phyloP scores from a whole-genome alignment of 208 protist genomes.

The Leishmania turanica region DNA sequence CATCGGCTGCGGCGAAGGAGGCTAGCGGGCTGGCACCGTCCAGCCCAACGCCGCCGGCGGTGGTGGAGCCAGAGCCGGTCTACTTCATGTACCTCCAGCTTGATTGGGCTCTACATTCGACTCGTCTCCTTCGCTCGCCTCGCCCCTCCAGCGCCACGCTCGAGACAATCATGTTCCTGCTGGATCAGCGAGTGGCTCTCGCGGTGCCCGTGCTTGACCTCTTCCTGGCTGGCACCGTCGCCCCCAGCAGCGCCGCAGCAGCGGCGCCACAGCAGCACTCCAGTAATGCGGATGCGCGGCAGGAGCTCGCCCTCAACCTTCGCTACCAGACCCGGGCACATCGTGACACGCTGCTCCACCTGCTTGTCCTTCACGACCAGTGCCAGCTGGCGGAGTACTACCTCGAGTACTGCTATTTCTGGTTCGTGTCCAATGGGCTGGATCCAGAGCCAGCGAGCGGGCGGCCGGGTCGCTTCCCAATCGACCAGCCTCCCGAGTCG shows the following conservation, averaged over 20 bases:
- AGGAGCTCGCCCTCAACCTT: constrained; percentile 21
- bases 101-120: constrained; percentile 82
- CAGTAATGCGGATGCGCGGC: background rate
- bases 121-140: constrained; percentile 63
- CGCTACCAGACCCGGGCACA: constrained; percentile 53
- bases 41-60: background rate
- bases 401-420: constrained; percentile 60
- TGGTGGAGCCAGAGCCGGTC: constrained; percentile 7
- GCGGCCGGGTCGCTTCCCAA: constrained; percentile 35
- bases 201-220: constrained; percentile 71
- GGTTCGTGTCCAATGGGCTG: constrained; percentile 40
- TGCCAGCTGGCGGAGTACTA: constrained; percentile 79
- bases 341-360: constrained; percentile 69
- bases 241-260: constrained; percentile 7
- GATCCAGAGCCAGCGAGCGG: constrained; percentile 33
- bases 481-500: constrained; percentile 4
- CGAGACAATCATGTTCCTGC: constrained; percentile 62
- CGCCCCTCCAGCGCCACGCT: constrained; percentile 61
- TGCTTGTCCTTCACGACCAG: constrained; percentile 83
- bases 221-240: constrained; percentile 54
- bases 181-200: constrained; percentile 66
- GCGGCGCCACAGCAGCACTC: background rate
- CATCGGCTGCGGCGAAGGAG: background rate
- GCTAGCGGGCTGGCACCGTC: no score
- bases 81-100: constrained; percentile 68